These are phyloP conservation scores for Lumnitzera littorea DNA, from an alignment of 345 rosid genomes.

Conservation along the genomic window DNA sequence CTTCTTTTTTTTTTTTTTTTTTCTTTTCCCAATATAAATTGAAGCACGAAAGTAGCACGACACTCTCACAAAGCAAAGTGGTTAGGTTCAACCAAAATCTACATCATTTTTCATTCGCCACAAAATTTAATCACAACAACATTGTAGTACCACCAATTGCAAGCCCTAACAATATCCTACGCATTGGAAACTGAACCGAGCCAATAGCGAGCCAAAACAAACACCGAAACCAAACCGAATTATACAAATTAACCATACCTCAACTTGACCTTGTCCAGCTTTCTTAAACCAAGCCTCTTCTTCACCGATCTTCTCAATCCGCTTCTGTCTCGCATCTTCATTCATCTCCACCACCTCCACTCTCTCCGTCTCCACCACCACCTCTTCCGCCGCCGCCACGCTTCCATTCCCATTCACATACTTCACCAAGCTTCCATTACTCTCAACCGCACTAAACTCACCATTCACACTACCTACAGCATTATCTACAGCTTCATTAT, in stretches of 20 bases:
- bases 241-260: conserved; percentile 30
- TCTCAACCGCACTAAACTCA: conserved; percentile 16
- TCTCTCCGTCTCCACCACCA: conserved; percentile 16
- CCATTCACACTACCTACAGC: conserved; percentile 13
- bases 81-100: too few relatives aligned
- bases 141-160: too few relatives aligned
- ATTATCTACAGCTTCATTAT: not conserved
- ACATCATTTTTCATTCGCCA: too few relatives aligned
- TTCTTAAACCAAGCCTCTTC: conserved; percentile 94
- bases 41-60: too few relatives aligned
- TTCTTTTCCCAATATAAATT: too few relatives aligned
- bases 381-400: conserved; percentile 16
- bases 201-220: too few relatives aligned
- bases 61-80: too few relatives aligned
- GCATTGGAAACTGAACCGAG: too few relatives aligned
- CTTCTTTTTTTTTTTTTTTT: too few relatives aligned
- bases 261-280: conserved; percentile 28
- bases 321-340: conserved; percentile 74
- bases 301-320: conserved; percentile 90
- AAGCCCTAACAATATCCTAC: too few relatives aligned
- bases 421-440: conserved; percentile 58
- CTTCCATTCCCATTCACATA: conserved; percentile 48
- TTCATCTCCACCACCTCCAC: conserved; percentile 9
- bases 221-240: too few relatives aligned
- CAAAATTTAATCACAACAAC: too few relatives aligned